Percentiles rank a stretch among this genome's conserved stretches.
phyloP scores from a whole-genome alignment of 768 basidiomycete species.

The Boletellus sp. region DNA sequence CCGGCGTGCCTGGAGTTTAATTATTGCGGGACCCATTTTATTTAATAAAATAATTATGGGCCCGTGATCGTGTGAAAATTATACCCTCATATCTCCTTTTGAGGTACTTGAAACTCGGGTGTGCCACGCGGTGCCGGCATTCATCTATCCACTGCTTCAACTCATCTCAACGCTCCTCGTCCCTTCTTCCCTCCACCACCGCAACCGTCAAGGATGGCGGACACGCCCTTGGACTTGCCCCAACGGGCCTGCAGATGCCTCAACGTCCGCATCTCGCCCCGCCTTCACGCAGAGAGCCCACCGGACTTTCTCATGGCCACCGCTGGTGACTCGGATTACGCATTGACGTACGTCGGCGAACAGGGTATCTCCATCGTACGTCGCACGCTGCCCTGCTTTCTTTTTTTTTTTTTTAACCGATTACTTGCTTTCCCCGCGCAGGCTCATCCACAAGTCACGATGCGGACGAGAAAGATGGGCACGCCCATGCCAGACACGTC shows the following conservation, averaged over 20 bases:
- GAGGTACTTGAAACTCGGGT: constrained; percentile 23
- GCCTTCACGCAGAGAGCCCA: constrained; percentile 27
- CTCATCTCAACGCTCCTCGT: constrained; percentile 11
- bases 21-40: background rate
- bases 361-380: constrained; percentile 65
- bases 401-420: constrained; percentile 5
- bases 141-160: constrained; percentile 30
- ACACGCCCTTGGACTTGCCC: constrained; percentile 13
- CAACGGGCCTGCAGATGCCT: constrained; percentile 65
- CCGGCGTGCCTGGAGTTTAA: background rate
- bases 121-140: constrained; percentile 30
- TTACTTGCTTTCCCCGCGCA: constrained; percentile 28
- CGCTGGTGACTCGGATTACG: constrained; percentile 39
- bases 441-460: constrained; percentile 68
- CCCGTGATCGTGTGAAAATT: constrained; percentile 21
- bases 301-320: constrained; percentile 32
- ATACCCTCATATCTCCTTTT: constrained; percentile 18
- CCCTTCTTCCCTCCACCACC: constrained; percentile 18
- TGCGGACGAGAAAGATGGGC: constrained; percentile 53
- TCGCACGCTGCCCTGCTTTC: constrained; percentile 5
- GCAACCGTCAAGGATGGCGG: constrained; percentile 20
- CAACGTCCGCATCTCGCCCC: constrained; percentile 56
- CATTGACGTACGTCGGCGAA: constrained; percentile 58
- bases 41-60: constrained; percentile 4
- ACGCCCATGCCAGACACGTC: constrained; percentile 41